Evolutionary conservation across 108 stramenopile genomes (phyloP), one percentile per base, ranked within the genome.

Genomic region (Nitzschia sp.): DNA sequence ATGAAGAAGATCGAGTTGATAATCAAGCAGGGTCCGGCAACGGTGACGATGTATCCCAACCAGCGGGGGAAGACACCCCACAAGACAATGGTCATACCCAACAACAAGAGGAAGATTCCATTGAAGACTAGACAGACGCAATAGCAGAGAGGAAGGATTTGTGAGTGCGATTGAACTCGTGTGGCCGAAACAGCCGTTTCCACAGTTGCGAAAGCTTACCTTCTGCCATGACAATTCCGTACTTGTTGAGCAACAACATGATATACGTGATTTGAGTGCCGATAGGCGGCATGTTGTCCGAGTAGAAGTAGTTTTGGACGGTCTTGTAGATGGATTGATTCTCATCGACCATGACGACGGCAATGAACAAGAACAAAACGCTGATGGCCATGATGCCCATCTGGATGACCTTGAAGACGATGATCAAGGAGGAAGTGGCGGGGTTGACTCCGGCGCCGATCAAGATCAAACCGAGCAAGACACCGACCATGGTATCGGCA

Each of bases 381-480:
- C 29, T 46, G n/a, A 66, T 32, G 6, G 35, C 66, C 30, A n/a
- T 17, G 35, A 75, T 54, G 59, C 57, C 74, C 34, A 68, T 66
- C 54, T 64, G 51, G 15, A 67, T 46, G 3, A 68, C 21, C 74
- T 75, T 75, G 74, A 61, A 68, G 51, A 66, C 55, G 48, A 66
- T 66, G 45, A 75, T 61, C 38, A 66, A 54, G 28, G 66, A 66
- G 53, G 66, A 66, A 30, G 74, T 66, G 47, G 74, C 74, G 24
- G 74, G 66, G 60, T 75, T 75, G 59, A 75, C 66, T 33, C 74
- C 74, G 25, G 74, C 74, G 25, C 74, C 74, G 32, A 75, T 66
- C 66, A 75, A 42, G 60, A 75, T 75, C 59, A 75, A 46, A 62
- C 74, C 74, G 9, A 75, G 32, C 18, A 66, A 35, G 21, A 75